These are phyloP conservation scores for Dispira simplex DNA, from an alignment of 192 early-diverging fungal species.

Conservation along the genomic window DNA sequence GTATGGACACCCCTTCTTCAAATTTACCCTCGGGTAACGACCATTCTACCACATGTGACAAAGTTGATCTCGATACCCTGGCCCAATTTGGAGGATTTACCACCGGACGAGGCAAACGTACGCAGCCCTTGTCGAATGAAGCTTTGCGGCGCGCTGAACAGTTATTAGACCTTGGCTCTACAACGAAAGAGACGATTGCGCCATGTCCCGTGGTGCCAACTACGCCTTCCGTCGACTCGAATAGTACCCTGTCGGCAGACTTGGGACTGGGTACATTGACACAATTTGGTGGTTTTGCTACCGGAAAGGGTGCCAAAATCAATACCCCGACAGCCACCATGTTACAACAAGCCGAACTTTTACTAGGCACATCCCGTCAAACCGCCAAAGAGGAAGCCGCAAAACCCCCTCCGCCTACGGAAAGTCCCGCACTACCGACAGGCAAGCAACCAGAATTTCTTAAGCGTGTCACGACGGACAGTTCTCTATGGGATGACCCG, in stretches of 20 bases:
- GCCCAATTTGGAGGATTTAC: constrained; percentile 1
- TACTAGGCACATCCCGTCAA: not conserved
- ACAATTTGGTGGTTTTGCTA: not conserved
- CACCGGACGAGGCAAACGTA: not conserved
- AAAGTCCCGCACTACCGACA: not conserved
- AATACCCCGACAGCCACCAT: not conserved
- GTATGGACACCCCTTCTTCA: no score
- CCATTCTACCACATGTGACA: no score
- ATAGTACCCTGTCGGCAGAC: not conserved
- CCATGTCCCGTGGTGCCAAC: not conserved
- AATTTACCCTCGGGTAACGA: no score
- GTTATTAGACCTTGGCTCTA: not conserved
- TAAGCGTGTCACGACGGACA: not conserved
- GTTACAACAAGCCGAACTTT: not conserved
- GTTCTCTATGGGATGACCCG: not conserved
- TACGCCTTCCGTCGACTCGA: not conserved
- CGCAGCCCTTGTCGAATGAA: not conserved
- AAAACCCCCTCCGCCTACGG: not conserved
- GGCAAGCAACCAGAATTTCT: not conserved
- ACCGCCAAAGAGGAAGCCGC: not conserved
- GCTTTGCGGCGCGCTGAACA: not conserved
- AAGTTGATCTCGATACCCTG: not conserved
- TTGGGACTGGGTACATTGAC: not conserved
- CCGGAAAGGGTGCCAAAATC: not conserved
- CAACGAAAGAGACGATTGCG: not conserved